Conservation (phyloP, 116 monocot genomes). For the Cymodocea nodosa region DNA sequence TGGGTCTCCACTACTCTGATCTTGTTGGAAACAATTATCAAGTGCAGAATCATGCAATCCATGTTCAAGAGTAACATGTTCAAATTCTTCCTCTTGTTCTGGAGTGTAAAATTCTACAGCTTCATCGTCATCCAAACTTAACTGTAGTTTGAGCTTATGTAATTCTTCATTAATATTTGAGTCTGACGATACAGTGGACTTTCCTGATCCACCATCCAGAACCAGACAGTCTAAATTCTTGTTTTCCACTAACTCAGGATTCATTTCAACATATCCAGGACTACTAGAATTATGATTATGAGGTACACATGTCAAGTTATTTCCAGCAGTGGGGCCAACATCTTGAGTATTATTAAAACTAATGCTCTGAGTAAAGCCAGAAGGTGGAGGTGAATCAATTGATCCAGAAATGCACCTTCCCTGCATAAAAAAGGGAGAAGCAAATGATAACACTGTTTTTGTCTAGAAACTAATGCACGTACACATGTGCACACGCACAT, state of each 20-base stretch:
- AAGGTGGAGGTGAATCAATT: neutral
- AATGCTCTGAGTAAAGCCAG: slow-evolving; percentile 3
- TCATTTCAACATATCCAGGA: slow-evolving; percentile 35
- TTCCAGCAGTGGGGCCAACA: neutral
- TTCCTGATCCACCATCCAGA: slow-evolving; percentile 15
- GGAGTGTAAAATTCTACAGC: neutral
- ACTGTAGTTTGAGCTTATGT: slow-evolving; percentile 37
- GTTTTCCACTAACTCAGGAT: slow-evolving; percentile 9
- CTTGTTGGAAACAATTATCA: too few relatives aligned
- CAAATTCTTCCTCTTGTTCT: neutral
- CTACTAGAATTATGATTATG: slow-evolving; percentile 5
- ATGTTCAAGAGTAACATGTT: neutral
- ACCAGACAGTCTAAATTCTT: neutral
- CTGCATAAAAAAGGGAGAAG: slow-evolving; percentile 2
- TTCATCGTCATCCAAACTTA: slow-evolving; percentile 60
- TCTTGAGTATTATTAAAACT: slow-evolving; percentile 1
- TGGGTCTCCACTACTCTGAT: neutral
- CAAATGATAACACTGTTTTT: neutral
- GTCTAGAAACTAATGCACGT: too few relatives aligned
- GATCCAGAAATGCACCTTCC: slow-evolving; percentile 8
- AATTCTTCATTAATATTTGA: slow-evolving; percentile 39
- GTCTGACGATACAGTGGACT: slow-evolving; percentile 9
- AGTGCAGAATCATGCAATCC: neutral
- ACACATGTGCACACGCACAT: too few relatives aligned
- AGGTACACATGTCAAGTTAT: neutral